These are phyloP conservation scores for Daldinia caldariorum DNA, from an alignment of 495 filamentous ascomycete genomes.

Conservation along the genomic window DNA sequence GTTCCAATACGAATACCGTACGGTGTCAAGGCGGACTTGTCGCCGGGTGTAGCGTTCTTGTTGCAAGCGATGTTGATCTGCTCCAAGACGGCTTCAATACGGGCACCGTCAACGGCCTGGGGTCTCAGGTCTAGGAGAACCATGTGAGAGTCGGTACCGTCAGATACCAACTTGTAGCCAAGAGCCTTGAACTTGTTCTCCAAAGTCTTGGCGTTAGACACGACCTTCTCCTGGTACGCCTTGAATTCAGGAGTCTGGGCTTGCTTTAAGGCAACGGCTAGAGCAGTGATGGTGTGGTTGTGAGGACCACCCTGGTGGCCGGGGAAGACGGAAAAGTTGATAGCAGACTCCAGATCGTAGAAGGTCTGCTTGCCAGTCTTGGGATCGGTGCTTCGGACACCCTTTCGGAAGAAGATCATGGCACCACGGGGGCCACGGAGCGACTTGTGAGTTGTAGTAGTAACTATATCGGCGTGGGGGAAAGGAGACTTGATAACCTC, in stretches of 20 bases:
- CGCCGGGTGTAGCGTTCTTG: constrained; percentile 98
- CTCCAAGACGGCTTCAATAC: constrained; percentile 95
- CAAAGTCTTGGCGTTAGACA: constrained; percentile 90
- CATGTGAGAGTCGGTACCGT: constrained; percentile 98
- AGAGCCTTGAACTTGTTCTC: constrained; percentile 82
- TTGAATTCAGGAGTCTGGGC: constrained; percentile 93
- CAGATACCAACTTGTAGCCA: constrained; percentile 91
- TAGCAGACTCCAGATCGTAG: constrained; percentile 94
- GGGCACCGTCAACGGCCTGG: constrained; percentile 85
- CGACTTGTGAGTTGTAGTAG: constrained; percentile 99
- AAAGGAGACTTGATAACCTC: constrained; percentile 96
- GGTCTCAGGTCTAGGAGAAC: constrained; percentile 91
- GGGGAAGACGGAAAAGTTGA: constrained; percentile 99
- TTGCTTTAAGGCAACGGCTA: constrained; percentile 97
- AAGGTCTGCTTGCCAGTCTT: constrained; percentile 90
- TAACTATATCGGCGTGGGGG: constrained; percentile 93
- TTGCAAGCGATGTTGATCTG: constrained; percentile 99
- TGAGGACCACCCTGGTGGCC: constrained; percentile 99
- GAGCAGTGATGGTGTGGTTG: constrained; percentile 99
- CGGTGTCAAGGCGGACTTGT: constrained; percentile 96
- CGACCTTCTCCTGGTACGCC: constrained; percentile 91
- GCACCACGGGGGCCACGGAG: constrained; percentile 97
- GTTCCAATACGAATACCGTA: constrained; percentile 95
- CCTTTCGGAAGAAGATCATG: constrained; percentile 99
- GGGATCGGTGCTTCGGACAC: constrained; percentile 84